Base-by-base conservation (phyloP, 2,329 filamentous ascomycete genomes). In the Colletotrichum sp. region DNA sequence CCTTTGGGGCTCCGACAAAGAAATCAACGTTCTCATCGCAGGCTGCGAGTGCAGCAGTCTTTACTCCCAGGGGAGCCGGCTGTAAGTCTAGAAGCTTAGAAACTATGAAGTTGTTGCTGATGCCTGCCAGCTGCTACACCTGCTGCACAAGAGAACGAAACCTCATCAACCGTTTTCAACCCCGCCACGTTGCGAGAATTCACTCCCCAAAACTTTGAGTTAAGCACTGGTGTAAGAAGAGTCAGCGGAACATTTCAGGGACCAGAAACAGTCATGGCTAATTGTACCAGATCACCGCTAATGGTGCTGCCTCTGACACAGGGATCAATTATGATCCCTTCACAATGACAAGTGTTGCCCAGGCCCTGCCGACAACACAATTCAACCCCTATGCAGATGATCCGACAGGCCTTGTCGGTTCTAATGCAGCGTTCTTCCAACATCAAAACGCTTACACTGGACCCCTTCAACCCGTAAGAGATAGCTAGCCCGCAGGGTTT, bases 21-120 rank as follows among this genome's bases (percentile, higher is more conserved):
- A 94, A 94, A 81, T 90, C 93, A 12, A 93, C 93, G 10, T 96
- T 99, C 78, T 97, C 96, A 9, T 95, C 96, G 2, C 96, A 98
- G 85, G 94, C 95, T 71, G 96, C 94, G n/a, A 97, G 91, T 83
- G 97, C 96, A 26, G 94, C 95, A 24, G 93, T 95, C 6, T 98
- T 98, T 81, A 97, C 94, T 21, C 95, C 95, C 39, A 91, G 95
- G 80, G 92, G 89, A 76, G 83, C 87, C 71, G 86, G 87, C 78
- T 82, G 87, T 88, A 80, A 78, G 82, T 73, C 30, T 18, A 13
- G 49, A 32, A n/a, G 8, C 55, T 15, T 13, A 24, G 39, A n/a
- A 9, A 13, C 24, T 26, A 6, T 9, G 6, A 9, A n/a, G 32
- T n/a, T 16, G 6, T n/a, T 28, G 24, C 57, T 72, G 21, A 76